A percentile compares a stretch with the other conserved stretches of the same genome.
These are phyloP conservation scores for Mortierella sp. DNA, from an alignment of 371 early-diverging fungal species.

Conservation along the genomic window DNA sequence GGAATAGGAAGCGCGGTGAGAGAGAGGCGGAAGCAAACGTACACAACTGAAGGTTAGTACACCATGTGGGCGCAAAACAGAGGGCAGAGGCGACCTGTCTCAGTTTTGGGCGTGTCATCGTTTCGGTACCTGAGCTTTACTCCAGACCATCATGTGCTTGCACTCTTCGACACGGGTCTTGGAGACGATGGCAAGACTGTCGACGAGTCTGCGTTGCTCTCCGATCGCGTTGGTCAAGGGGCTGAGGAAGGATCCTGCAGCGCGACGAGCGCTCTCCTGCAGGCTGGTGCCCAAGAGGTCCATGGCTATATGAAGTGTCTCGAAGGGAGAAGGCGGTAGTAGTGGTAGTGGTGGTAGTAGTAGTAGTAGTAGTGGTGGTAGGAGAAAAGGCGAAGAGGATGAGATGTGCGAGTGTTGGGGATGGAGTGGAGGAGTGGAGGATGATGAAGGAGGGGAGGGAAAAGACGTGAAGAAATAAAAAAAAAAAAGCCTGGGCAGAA, in stretches of 20 bases:
- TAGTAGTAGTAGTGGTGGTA: background rate
- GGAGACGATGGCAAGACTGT: conserved; percentile 46
- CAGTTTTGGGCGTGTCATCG: background rate
- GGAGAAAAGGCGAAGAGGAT: background rate
- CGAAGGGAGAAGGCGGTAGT: too few relatives aligned
- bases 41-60: too few relatives aligned
- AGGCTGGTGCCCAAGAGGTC: conserved; percentile 33
- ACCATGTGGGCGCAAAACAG: too few relatives aligned
- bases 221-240: conserved; percentile 50
- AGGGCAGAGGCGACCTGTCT: too few relatives aligned
- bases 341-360: background rate
- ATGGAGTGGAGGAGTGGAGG: background rate
- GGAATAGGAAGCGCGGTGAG: too few relatives aligned
- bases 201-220: conserved; percentile 47
- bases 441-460: background rate
- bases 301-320: conserved; percentile 10
- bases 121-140: conserved; percentile 36
- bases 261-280: conserved; percentile 47
- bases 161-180: conserved; percentile 52
- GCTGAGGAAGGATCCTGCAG: conserved; percentile 50
- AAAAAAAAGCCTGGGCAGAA: background rate
- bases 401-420: background rate
- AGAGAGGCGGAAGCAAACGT: background rate
- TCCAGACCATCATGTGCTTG: conserved; percentile 55
- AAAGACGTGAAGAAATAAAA: background rate